Evolutionary conservation across 2,329 filamentous ascomycete species (phyloP).

Genomic region (Gaeumannomyces tritici): DNA sequence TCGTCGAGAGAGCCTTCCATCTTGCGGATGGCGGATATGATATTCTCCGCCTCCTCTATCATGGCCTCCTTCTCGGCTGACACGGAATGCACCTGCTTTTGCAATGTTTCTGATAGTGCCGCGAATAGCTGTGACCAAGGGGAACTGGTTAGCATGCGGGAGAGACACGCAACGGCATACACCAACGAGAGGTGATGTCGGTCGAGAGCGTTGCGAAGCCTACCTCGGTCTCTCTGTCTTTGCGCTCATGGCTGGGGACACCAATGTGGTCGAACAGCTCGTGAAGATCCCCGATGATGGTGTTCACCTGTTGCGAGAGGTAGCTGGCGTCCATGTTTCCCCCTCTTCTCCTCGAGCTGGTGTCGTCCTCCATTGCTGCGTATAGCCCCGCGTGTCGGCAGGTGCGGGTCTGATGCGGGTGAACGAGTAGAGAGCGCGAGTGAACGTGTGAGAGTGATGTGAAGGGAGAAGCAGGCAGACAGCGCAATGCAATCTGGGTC

Average conservation of each 20-base stretch:
- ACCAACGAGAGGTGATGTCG: background rate
- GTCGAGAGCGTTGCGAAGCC: constrained; percentile 13
- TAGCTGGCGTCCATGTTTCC: constrained; percentile 76
- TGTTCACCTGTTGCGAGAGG: constrained; percentile 89
- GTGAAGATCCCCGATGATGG: constrained; percentile 86
- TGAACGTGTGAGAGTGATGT: background rate
- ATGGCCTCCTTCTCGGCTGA: constrained; percentile 82
- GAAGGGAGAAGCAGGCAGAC: background rate
- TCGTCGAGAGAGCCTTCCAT: constrained; percentile 90
- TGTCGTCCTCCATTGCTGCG: background rate
- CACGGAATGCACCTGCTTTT: constrained; percentile 80
- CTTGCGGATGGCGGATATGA: constrained; percentile 79
- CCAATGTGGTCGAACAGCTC: constrained; percentile 96
- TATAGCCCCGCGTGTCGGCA: background rate
- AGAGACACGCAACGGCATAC: background rate
- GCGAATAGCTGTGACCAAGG: constrained; percentile 64
- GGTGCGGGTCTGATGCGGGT: background rate
- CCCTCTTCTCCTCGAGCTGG: background rate
- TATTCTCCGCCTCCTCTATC: constrained; percentile 78
- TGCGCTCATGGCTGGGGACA: constrained; percentile 85
- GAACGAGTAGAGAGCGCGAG: background rate
- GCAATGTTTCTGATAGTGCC: constrained; percentile 82
- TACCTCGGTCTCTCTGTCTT: constrained; percentile 83
- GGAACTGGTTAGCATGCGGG: background rate
- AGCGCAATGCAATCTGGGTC: background rate